phyloP scores from a whole-genome alignment of 1,284 basidiomycete genomes.

The Irpex sp. region DNA sequence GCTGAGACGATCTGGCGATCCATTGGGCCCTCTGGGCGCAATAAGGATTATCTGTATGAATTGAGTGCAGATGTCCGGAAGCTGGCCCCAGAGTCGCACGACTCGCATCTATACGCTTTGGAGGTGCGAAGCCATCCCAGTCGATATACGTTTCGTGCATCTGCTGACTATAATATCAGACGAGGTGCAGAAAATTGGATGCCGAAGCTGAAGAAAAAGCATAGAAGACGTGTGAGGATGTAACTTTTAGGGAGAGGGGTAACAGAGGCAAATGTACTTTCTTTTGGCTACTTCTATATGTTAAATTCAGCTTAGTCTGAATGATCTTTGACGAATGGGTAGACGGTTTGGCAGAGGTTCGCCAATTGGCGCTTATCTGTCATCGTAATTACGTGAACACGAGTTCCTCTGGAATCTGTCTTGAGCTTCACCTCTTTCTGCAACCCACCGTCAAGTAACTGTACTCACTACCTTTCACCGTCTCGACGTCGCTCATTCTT shows the following conservation, averaged over 20 bases:
- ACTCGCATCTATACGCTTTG: conserved; percentile 82
- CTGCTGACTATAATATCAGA: conserved; percentile 23
- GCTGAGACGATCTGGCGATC: conserved; percentile 79
- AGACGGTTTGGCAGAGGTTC: no score
- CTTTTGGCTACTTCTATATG: no score
- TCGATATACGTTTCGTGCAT: background rate
- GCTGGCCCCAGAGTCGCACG: conserved; percentile 79
- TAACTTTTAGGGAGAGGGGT: no score
- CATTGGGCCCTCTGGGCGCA: conserved; percentile 85
- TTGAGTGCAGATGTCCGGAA: conserved; percentile 75
- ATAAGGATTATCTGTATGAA: conserved; percentile 89
- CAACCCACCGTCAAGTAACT: background rate
- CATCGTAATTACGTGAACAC: no score
- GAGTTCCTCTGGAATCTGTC: no score
- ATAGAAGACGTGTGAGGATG: background rate
- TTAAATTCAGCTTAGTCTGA: no score
- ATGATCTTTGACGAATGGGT: no score
- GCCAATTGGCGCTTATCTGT: background rate
- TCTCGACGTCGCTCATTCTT: background rate
- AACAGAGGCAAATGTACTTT: no score
- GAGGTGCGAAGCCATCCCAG: conserved; percentile 55
- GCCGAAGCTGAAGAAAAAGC: background rate
- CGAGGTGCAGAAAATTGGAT: conserved; percentile 38
- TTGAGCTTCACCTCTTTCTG: background rate
- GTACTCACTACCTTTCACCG: background rate